Evolutionary conservation across 331 rosid genomes (phyloP), one percentile per base, ranked within the genome.

Genomic region (Arachis monticola): DNA sequence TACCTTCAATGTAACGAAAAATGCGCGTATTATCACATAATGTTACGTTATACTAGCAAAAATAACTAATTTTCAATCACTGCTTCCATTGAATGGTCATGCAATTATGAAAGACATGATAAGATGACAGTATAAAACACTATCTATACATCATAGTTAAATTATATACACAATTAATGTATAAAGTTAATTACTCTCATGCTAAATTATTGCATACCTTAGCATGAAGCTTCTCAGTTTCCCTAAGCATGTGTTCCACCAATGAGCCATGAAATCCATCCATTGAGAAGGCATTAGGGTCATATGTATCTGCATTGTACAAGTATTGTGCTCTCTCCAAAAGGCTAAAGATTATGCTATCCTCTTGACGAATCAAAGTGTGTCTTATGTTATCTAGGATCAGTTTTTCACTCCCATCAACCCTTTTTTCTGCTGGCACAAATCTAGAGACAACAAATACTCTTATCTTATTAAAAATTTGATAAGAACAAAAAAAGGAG

Each of bases 181-280:
- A 38, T 38, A 38, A 4, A 46, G 45, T 48, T 67, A 13, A 44
- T n/a, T 5, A 30, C 1, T 27, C 14, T 11, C n/a, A 5, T 30
- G 17, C 64, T 55, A 67, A 35, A 41, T 62, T 44, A 41, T 62
- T 44, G 51, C 60, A 64, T 74, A 90, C 96, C 88, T 67, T 83
- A 62, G 88, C 89, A 71, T 87, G 91, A 67, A 84, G 88, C 48
- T 77, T 91, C 80, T 91, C 92, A 51, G 85, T 87, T 83, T 89
- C 95, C 53, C 68, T 82, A 42, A 87, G 77, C 66, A 90, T 76
- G 85, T 73, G 84, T 56, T 87, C 88, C 4, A 87, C 86, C 75
- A 91, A 78, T 6, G 89, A 85, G 69, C 91, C 90, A 22, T 56
- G 52, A 81, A 89, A 89, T 31, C 92, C 88, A 32, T 81, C 89